These are phyloP conservation scores for Aquilaria yunnanensis DNA, from an alignment of 345 rosid species.

Conservation along the genomic window DNA sequence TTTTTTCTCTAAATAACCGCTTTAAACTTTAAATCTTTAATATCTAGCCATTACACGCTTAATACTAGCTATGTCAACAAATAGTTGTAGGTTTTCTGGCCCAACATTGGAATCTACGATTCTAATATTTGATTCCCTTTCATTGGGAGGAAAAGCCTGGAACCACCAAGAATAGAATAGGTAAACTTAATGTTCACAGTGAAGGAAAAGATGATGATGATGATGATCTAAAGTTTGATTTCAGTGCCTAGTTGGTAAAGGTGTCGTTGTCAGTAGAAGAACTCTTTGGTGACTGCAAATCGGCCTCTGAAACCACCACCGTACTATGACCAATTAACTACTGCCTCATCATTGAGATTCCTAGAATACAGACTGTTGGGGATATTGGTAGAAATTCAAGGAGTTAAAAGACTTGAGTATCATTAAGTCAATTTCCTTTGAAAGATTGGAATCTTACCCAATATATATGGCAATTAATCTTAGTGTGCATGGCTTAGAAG, in stretches of 20 bases:
- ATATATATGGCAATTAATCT: too few species aligned
- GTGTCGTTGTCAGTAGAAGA: slow-evolving; percentile 77
- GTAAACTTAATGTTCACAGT: not conserved
- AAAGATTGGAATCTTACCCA: too few species aligned
- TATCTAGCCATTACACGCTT: too few species aligned
- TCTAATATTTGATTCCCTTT: slow-evolving; percentile 28
- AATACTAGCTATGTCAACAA: too few species aligned
- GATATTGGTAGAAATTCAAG: too few species aligned
- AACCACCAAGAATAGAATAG: slow-evolving; percentile 17
- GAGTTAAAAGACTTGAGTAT: too few species aligned
- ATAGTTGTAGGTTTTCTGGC: too few species aligned
- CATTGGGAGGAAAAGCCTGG: slow-evolving; percentile 46
- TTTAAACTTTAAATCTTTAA: too few species aligned
- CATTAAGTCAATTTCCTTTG: too few species aligned
- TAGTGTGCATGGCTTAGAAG: too few species aligned
- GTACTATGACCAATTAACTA: slow-evolving; percentile 21
- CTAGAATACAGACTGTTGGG: not conserved
- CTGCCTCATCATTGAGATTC: slow-evolving; percentile 18
- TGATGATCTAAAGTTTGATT: slow-evolving; percentile 60
- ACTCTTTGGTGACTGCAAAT: slow-evolving; percentile 85
- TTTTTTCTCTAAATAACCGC: too few species aligned
- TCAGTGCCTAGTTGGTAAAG: slow-evolving; percentile 65
- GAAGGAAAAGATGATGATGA: slow-evolving; percentile 18
- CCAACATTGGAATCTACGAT: not conserved
- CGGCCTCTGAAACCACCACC: slow-evolving; percentile 55